Evolutionary conservation across 208 protist genomes (phyloP), one percentile per base, ranked within the genome.

Genomic region (Acanthamoeba lenticulata): DNA sequence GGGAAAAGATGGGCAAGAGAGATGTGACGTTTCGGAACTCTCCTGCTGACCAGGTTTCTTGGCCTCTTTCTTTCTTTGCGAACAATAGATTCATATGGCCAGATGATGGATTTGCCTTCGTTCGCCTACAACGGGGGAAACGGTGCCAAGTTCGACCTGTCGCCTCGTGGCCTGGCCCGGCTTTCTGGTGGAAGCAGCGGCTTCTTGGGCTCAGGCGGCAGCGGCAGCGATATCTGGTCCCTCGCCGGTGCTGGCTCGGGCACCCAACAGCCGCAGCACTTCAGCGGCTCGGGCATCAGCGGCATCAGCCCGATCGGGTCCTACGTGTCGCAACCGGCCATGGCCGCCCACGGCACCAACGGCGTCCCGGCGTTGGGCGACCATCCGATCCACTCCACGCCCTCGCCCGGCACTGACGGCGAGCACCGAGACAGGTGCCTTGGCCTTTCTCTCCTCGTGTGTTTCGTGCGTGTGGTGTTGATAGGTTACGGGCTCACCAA

Each of bases 101-200:
- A 60, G n/a, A n/a, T n/a, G 29, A 60, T 60, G 52, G 52, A 60
- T 21, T 27, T 60, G 32, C 32, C 65, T 7, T 24, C 27, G 65
- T 74, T 74, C 29, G 60, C 60, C 60, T 19, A 15, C 45, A n/a
- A 21, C 57, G 21, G 57, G 4, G 57, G 57, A 5, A 67, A 21
- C 57, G 67, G 67, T 32, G 36, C 11, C 34, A 79, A 42, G 67
- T 79, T 79, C 67, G 67, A 79, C 27, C 67, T 79, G 13, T 83
- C 72, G 38, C 72, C 72, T 1, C 72, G n/a, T n/a, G n/a, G 72
- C 1, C 72, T 83, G 40, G 62, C 62, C 15, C 42, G 72, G 5
- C 72, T 83, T 15, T 83, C 72, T 13, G 72, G 72, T 13, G 72
- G 72, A 7, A 83, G 72, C 72, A 83, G 72, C 42, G 72, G 72